These are phyloP conservation scores for Forsythia suspensa DNA, from an alignment of 257 asterid genomes.

Conservation along the genomic window DNA sequence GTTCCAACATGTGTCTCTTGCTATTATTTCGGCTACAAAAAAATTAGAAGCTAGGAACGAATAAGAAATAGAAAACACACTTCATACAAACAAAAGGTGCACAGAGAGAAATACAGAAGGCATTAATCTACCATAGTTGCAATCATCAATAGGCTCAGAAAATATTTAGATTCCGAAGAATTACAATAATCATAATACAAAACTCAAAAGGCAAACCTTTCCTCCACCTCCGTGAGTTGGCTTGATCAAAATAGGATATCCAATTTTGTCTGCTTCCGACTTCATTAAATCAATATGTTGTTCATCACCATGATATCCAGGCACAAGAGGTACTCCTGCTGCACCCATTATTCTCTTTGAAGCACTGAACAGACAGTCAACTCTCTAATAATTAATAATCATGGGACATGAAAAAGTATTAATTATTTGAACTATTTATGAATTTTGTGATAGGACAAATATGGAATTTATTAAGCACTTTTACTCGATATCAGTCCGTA, in stretches of 20 bases:
- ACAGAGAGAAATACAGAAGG: neutral
- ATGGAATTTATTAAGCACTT: neutral
- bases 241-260: conserved; percentile 92
- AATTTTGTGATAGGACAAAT: neutral
- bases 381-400: neutral
- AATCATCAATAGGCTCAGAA: conserved; percentile 14
- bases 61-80: neutral
- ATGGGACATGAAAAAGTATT: neutral
- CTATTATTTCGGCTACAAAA: neutral
- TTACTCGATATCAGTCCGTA: neutral
- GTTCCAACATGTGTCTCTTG: neutral
- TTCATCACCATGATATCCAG: conserved; percentile 92
- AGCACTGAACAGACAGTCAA: conserved; percentile 53
- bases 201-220: conserved; percentile 52
- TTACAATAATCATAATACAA: conserved; percentile 7
- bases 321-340: conserved; percentile 99
- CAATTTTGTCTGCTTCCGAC: conserved; percentile 89
- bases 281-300: conserved; percentile 92
- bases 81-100: neutral
- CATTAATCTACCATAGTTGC: neutral
- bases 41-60: neutral
- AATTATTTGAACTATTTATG: neutral
- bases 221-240: conserved; percentile 99
- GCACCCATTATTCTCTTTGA: conserved; percentile 99
- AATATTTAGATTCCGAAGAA: conserved; percentile 2